These are phyloP conservation scores for Helotiales sp. DNA, from an alignment of 2,329 filamentous ascomycete genomes.

Conservation along the genomic window DNA sequence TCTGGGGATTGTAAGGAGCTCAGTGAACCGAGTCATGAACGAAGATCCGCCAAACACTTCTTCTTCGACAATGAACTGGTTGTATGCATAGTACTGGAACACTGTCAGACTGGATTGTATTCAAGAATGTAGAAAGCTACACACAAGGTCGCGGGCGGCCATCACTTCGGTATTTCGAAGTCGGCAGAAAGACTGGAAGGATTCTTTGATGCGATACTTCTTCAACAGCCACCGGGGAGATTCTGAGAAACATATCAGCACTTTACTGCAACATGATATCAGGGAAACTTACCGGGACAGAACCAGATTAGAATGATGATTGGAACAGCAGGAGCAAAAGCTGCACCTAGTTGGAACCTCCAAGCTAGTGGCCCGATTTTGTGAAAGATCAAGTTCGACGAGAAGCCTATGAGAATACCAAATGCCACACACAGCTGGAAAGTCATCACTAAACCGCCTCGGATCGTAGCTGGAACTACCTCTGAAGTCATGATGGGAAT, in stretches of 20 bases:
- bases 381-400: constrained; percentile 57
- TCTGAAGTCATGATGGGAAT: constrained; percentile 60
- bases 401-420: constrained; percentile 64
- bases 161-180: constrained; percentile 23
- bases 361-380: constrained; percentile 62
- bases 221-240: constrained; percentile 69
- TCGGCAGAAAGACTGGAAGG: constrained; percentile 21
- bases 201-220: constrained; percentile 26
- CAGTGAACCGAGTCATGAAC: constrained; percentile 62
- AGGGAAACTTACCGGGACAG: constrained; percentile 50
- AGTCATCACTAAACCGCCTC: constrained; percentile 61
- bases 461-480: constrained; percentile 57
- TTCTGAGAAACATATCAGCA: constrained; percentile 44
- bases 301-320: constrained; percentile 61
- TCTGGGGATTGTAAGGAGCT: constrained; percentile 72
- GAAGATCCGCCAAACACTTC: constrained; percentile 51
- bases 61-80: constrained; percentile 54
- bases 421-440: constrained; percentile 59
- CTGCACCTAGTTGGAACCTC: constrained; percentile 67
- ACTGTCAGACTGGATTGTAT: neutral
- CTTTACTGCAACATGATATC: no score
- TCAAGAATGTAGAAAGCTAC: neutral
- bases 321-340: constrained; percentile 68
- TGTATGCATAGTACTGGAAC: constrained; percentile 58
- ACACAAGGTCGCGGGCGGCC: constrained; percentile 24